Conservation (phyloP, 495 filamentous ascomycete species). For the Immersiella caudata region DNA sequence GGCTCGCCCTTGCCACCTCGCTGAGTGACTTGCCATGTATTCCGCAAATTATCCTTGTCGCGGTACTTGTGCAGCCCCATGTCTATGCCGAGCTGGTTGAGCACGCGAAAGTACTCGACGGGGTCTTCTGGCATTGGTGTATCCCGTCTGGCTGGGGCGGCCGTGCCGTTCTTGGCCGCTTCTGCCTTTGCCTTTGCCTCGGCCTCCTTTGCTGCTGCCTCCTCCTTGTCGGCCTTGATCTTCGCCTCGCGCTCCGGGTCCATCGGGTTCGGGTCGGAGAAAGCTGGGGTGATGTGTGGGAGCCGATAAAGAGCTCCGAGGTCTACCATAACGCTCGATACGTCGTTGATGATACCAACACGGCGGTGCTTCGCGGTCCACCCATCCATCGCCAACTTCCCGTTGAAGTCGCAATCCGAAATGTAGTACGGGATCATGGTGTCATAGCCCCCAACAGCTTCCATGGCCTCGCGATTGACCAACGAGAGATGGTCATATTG, state of each 20-base stretch:
- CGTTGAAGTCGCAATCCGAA: constrained; percentile 63
- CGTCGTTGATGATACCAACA: constrained; percentile 57
- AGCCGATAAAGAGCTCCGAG: constrained; percentile 51
- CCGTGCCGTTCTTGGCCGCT: background rate
- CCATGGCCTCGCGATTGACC: constrained; percentile 55
- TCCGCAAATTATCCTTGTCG: constrained; percentile 46
- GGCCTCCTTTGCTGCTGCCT: background rate
- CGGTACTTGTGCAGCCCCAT: constrained; percentile 49
- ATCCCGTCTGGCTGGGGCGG: background rate
- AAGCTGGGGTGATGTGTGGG: constrained; percentile 32
- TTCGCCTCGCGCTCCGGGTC: constrained; percentile 27
- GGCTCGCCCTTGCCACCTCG: constrained; percentile 63
- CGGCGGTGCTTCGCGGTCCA: constrained; percentile 49
- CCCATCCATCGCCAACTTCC: constrained; percentile 53
- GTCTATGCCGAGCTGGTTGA: constrained; percentile 31
- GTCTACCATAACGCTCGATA: constrained; percentile 47
- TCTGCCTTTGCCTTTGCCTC: background rate
- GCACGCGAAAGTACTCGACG: constrained; percentile 36
- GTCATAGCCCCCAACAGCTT: constrained; percentile 63
- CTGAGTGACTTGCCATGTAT: constrained; percentile 63
- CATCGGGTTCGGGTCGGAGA: constrained; percentile 46
- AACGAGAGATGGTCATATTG: constrained; percentile 61
- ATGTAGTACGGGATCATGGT: constrained; percentile 63
- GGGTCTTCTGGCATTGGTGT: constrained; percentile 27
- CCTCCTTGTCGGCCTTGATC: constrained; percentile 24